Evolutionary conservation across 2,329 filamentous ascomycete species (phyloP), one percentile per base, ranked within the genome.

Genomic region (Alternaria brassicae): DNA sequence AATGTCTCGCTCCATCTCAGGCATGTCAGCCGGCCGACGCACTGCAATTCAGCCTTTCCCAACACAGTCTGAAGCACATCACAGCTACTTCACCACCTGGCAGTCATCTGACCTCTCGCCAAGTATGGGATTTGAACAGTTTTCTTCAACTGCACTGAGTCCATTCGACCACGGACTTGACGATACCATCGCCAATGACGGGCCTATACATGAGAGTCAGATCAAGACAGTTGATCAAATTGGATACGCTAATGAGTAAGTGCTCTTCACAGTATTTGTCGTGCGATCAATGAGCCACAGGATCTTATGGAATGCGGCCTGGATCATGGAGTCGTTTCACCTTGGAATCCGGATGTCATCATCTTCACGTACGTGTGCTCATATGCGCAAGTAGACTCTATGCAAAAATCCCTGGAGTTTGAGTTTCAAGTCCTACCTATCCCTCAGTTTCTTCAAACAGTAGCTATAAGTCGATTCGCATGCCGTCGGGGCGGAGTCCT

Each of bases 1-100:
- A 19, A 61, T 65, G 62, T 50, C 57, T 23, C 64, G 53, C 17
- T 50, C 62, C 13, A 56, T 63, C 37, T 63, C 64, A 10, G 23
- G 10, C 30, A 15, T 19, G 21, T 56, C 56, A 41, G 42, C 42
- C 28, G 37, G 21, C 42, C 49, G 54, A 17, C 50, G 53, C 9
- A 21, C 13, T 40, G 30, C 30, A 10, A 23, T 27, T 19, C 60
- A 50, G 15, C 32, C 51, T 39, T 9, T 8, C 34, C 13, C 17
- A 3, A 17, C 28, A 21, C 47, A 28, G 10, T 39, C 39, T 7
- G 42, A 27, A 25, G 8, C 54, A 19, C 13, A 45, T 12, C 1
- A n/a, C 3, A 28, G 28, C 8, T 37, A 39, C 15, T 45, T 34
- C 40, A 44, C 36, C 23, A 21, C 30, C 12, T 21, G 37, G 10